Conservation (phyloP, 768 basidiomycete species). For the Tricholoma saponaceum region DNA sequence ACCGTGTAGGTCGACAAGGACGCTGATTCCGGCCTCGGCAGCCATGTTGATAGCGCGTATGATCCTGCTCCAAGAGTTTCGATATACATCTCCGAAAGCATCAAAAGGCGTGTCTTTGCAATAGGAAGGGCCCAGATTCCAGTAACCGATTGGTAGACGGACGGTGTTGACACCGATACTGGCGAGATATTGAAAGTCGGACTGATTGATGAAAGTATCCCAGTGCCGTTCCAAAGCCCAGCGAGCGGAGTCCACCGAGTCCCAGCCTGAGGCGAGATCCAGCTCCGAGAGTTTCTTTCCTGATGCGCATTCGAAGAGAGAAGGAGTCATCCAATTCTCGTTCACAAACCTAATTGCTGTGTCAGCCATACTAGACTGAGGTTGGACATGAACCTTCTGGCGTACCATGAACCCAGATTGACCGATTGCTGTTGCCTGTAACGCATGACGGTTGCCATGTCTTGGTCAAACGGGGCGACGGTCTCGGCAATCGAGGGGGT, state of each 20-base stretch:
- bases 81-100: conserved; percentile 45
- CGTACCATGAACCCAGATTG: conserved; percentile 62
- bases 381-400: background rate
- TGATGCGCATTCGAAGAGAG: conserved; percentile 54
- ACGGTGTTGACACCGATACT: conserved; percentile 67
- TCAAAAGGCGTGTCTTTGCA: conserved; percentile 66
- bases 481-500: conserved; percentile 25
- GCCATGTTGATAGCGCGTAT: conserved; percentile 61
- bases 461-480: conserved; percentile 46
- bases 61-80: conserved; percentile 65
- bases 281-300: conserved; percentile 51
- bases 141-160: conserved; percentile 59
- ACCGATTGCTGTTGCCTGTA: conserved; percentile 63
- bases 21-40: conserved; percentile 55
- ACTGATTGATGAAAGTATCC: conserved; percentile 65
- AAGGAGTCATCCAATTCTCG: conserved; percentile 74
- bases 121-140: conserved; percentile 53
- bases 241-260: conserved; percentile 36
- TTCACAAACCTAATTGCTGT: conserved; percentile 54
- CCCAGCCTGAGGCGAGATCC: conserved; percentile 67
- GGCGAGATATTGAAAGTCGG: conserved; percentile 66
- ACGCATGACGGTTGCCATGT: conserved; percentile 48
- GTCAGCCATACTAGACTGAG: background rate
- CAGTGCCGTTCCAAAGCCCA: conserved; percentile 66
- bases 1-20: conserved; percentile 66